A percentile compares a stretch with the other conserved stretches of the same genome.
These are phyloP conservation scores for Termitomyces eurrhizus DNA, from an alignment of 768 basidiomycete genomes.

Conservation along the genomic window DNA sequence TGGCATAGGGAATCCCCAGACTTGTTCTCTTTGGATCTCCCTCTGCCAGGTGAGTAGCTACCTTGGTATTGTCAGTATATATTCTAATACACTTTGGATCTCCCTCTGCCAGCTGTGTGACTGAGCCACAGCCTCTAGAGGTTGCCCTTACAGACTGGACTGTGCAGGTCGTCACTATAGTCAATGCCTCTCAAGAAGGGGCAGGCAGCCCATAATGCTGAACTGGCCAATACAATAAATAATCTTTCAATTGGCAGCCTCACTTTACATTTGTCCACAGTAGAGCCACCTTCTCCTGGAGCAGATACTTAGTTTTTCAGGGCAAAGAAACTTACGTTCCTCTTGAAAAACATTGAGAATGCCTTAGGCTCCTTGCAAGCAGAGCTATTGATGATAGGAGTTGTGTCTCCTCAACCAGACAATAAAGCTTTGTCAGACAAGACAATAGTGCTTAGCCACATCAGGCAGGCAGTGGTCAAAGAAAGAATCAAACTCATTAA, in stretches of 20 bases:
- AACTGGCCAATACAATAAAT: neutral
- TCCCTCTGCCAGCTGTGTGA: too few relatives aligned
- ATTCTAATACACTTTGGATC: too few relatives aligned
- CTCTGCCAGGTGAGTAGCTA: too few relatives aligned
- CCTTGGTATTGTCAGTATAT: too few relatives aligned
- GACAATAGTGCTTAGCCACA: neutral
- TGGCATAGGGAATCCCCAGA: too few relatives aligned
- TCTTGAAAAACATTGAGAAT: neutral
- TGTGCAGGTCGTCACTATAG: neutral
- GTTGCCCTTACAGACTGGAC: too few relatives aligned
- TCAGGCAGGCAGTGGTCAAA: neutral
- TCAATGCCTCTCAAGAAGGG: neutral
- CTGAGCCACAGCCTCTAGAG: too few relatives aligned
- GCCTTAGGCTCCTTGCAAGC: neutral
- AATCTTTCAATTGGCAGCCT: neutral
- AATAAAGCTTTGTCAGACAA: neutral
- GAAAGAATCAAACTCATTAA: neutral
- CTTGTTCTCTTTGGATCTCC: too few relatives aligned
- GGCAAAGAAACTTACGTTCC: neutral
- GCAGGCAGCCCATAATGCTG: neutral
- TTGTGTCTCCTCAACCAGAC: neutral
- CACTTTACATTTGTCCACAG: neutral
- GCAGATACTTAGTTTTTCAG: neutral
- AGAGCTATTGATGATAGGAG: neutral
- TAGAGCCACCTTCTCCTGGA: neutral